Conservation (phyloP, 176 grass and related monocot species). For the Ensete glaucum region DNA sequence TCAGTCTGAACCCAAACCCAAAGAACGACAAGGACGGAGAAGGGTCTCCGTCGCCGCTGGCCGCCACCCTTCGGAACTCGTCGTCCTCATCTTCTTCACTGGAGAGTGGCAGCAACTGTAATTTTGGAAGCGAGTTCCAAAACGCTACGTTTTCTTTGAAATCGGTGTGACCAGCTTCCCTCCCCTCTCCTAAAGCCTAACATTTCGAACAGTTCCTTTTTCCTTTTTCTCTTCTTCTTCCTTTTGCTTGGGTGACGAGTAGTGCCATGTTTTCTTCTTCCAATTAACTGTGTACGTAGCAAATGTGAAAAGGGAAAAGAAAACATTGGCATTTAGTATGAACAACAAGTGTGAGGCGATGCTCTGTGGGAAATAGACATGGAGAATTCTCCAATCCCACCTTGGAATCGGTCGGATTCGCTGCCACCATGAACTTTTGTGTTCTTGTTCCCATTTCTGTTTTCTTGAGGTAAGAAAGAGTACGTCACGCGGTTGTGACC, state of each 20-base stretch:
- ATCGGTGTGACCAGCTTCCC: neutral
- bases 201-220: neutral
- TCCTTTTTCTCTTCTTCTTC: neutral
- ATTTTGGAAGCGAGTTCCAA: neutral
- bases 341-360: too few relatives aligned
- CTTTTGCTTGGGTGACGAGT: neutral
- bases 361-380: too few relatives aligned
- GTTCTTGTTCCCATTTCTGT: too few relatives aligned
- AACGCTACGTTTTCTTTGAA: neutral
- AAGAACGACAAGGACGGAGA: neutral
- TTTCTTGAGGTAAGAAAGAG: too few relatives aligned
- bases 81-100: slow-evolving; percentile 5
- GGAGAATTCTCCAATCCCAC: too few relatives aligned
- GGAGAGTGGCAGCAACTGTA: neutral
- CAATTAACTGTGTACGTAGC: neutral
- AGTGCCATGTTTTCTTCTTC: too few relatives aligned
- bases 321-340: neutral
- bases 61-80: neutral
- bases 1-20: neutral
- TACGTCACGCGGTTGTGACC: too few relatives aligned
- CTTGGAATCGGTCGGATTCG: too few relatives aligned
- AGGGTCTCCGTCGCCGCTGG: neutral
- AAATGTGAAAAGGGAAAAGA: neutral
- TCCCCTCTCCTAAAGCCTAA: too few relatives aligned
- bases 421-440: too few relatives aligned